phyloP scores from a whole-genome alignment of 139 green algal genomes.

The Chlamydomonas applanata region DNA sequence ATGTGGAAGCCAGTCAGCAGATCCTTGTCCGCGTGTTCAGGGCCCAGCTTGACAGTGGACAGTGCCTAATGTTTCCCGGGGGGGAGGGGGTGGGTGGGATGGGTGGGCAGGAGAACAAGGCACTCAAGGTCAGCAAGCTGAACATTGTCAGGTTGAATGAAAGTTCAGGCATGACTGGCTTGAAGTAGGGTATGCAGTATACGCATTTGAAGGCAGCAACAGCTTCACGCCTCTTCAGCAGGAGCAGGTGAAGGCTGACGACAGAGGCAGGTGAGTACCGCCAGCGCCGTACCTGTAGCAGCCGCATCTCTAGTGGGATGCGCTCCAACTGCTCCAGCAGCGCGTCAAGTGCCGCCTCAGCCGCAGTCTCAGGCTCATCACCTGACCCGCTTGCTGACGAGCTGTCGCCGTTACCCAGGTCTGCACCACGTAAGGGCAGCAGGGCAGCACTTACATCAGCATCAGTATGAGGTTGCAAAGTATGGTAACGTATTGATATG shows the following conservation, averaged over 20 bases:
- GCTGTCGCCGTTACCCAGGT: constrained; percentile 6
- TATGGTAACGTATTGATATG: too few relatives aligned
- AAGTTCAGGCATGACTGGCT: too few relatives aligned
- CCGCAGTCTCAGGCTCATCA: constrained; percentile 1
- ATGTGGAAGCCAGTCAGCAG: constrained; percentile 64
- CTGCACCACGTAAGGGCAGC: neutral
- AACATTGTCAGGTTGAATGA: too few relatives aligned
- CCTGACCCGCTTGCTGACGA: neutral
- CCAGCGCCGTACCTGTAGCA: constrained; percentile 54
- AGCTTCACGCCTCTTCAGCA: neutral
- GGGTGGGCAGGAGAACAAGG: too few relatives aligned
- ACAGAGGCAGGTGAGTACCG: too few relatives aligned
- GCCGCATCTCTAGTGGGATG: constrained; percentile 37
- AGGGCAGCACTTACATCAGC: too few relatives aligned
- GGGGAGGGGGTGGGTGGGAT: too few relatives aligned
- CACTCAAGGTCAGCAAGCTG: too few relatives aligned
- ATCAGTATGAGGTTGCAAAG: neutral
- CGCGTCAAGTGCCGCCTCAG: constrained; percentile 15
- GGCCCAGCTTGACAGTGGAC: constrained; percentile 44
- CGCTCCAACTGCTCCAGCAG: constrained; percentile 32
- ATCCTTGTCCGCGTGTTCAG: constrained; percentile 31
- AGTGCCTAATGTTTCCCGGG: too few relatives aligned
- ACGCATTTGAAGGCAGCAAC: too few relatives aligned
- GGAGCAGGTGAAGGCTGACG: neutral
- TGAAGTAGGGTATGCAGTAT: too few relatives aligned